Evolutionary conservation across 306 rosid species (phyloP).

Genomic region (Parietaria judaica): DNA sequence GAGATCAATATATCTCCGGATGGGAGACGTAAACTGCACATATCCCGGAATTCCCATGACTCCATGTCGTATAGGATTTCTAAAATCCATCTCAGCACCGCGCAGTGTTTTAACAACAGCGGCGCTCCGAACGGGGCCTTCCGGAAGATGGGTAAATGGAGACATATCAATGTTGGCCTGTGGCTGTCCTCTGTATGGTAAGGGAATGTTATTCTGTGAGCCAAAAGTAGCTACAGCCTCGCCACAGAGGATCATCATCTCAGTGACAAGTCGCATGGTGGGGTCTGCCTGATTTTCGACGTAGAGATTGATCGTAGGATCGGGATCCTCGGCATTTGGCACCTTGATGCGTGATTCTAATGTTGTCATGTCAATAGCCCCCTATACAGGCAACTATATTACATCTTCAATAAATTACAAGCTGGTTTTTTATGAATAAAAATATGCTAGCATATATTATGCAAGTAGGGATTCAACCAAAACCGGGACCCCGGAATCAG

Average conservation of each 20-base stretch:
- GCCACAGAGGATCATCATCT: conserved; percentile 96
- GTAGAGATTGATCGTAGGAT: conserved; percentile 70
- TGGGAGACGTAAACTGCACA: conserved; percentile 98
- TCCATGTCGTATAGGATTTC: conserved; percentile 92
- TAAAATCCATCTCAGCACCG: conserved; percentile 94
- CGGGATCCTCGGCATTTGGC: conserved; percentile 71
- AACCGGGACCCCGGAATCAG: too few species aligned
- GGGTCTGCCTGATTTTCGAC: conserved; percentile 96
- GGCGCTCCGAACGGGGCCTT: conserved; percentile 93
- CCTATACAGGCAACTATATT: conserved; percentile 39
- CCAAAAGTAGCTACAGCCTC: conserved; percentile 87
- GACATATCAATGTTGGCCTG: conserved; percentile 72
- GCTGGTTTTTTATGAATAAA: not conserved
- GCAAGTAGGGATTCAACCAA: too few species aligned
- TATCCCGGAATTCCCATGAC: conserved; percentile 81
- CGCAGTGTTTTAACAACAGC: conserved; percentile 83
- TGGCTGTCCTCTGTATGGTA: conserved; percentile 98
- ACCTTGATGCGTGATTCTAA: conserved; percentile 87
- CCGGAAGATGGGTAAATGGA: conserved; percentile 87
- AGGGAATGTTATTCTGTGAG: conserved; percentile 63
- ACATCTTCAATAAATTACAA: too few species aligned
- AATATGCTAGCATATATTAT: too few species aligned
- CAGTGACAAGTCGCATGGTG: conserved; percentile 91
- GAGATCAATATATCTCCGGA: conserved; percentile 92
- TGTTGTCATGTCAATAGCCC: conserved; percentile 70